Conservation (phyloP, 768 basidiomycete species). For the Leccinum pellstonianum region DNA sequence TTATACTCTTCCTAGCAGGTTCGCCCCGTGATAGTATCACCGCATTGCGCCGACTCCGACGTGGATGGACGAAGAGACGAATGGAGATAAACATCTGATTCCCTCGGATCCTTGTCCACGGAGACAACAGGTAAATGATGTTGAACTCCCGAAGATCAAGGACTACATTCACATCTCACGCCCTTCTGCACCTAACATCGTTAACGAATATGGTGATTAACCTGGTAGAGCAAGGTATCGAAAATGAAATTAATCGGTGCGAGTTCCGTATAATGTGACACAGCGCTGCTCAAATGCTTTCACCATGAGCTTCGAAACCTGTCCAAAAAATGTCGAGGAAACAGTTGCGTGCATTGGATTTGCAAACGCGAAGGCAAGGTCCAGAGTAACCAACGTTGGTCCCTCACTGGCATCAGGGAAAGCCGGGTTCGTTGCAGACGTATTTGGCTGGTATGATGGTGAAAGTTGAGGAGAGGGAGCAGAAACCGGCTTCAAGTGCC, state of each 20-base stretch:
- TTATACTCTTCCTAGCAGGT: too few species aligned
- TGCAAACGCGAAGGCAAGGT: constrained; percentile 83
- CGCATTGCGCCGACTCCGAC: not conserved
- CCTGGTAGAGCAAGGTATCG: not conserved
- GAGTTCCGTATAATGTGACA: constrained; percentile 62
- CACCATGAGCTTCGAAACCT: constrained; percentile 87
- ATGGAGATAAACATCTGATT: not conserved
- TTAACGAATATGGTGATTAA: not conserved
- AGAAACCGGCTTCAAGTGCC: constrained; percentile 68
- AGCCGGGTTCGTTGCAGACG: constrained; percentile 1
- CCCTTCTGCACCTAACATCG: not conserved
- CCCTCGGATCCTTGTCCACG: not conserved
- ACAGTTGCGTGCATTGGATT: constrained; percentile 83
- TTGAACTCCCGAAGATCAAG: not conserved
- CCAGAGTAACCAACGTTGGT: constrained; percentile 81
- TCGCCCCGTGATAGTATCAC: too few species aligned
- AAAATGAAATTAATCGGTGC: constrained; percentile 22
- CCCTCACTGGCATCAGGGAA: constrained; percentile 25
- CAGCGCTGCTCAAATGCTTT: constrained; percentile 90
- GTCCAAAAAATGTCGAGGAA: constrained; percentile 82
- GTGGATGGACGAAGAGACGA: not conserved
- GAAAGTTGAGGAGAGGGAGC: constrained; percentile 41
- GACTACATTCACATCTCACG: not conserved
- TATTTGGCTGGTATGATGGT: constrained; percentile 10
- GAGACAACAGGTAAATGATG: not conserved